Evolutionary conservation across 345 rosid species (phyloP).

Genomic region (Arabis alpina): DNA sequence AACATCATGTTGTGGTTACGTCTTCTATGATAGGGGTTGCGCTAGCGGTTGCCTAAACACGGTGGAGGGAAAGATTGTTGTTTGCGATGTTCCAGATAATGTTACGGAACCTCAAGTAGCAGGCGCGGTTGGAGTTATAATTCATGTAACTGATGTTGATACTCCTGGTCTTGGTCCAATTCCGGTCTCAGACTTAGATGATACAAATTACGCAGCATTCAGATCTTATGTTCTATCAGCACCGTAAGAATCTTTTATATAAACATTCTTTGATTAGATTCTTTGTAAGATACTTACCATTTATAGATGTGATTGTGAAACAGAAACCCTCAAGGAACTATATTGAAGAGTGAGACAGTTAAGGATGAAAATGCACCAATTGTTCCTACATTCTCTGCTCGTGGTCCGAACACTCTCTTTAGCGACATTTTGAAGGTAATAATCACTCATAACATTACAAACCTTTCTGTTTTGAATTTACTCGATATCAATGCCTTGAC

Average conservation of each 20-base stretch:
- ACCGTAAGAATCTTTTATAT: conserved; percentile 36
- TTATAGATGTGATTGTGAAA: neutral
- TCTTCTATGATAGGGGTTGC: conserved; percentile 39
- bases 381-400: conserved; percentile 52
- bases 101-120: conserved; percentile 3
- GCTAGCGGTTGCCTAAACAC: conserved; percentile 29
- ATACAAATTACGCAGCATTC: conserved; percentile 22
- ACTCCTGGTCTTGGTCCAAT: conserved; percentile 38
- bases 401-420: conserved; percentile 52
- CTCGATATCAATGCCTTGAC: neutral
- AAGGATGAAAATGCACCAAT: conserved; percentile 45
- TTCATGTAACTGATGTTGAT: conserved; percentile 27
- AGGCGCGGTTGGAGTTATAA: conserved; percentile 51
- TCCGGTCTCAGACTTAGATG: conserved; percentile 34
- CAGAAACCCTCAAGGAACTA: conserved; percentile 43
- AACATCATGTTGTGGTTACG: neutral
- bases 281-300: neutral
- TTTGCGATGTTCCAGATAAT: conserved; percentile 24
- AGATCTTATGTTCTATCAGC: conserved; percentile 45
- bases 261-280: conserved; percentile 35
- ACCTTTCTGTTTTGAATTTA: neutral
- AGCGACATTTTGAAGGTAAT: conserved; percentile 53
- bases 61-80: conserved; percentile 50
- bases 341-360: conserved; percentile 43
- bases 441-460: neutral